Conservation (phyloP, 179 eudicot genomes). For the Silene coronaria region DNA sequence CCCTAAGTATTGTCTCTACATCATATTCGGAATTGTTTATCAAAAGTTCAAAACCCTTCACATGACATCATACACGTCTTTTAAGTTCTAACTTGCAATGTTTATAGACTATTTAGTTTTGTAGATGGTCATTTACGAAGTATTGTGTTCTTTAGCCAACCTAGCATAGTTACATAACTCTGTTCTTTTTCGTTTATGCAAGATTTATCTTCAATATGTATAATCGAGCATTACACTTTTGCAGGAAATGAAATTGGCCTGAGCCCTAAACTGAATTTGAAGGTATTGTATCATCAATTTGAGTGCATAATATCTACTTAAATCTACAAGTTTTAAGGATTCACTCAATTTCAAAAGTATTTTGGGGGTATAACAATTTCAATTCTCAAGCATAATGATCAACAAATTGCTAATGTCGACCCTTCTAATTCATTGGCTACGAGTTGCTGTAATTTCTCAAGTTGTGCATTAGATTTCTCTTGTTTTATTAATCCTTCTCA, state of each 20-base stretch:
- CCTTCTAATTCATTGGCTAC: not conserved
- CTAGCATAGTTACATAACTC: not conserved
- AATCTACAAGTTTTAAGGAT: not conserved
- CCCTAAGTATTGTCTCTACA: not conserved
- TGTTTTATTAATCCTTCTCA: not conserved
- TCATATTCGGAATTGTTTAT: not conserved
- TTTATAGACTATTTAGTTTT: not conserved
- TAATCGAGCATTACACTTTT: not conserved
- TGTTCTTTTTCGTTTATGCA: not conserved
- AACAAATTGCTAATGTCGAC: not conserved
- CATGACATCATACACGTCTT: not conserved
- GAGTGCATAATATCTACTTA: not conserved
- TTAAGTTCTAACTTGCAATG: too few relatives aligned
- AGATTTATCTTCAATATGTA: not conserved
- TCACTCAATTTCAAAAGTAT: not conserved
- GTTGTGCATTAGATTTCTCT: too few relatives aligned
- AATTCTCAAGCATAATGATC: not conserved
- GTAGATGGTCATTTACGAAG: too few relatives aligned
- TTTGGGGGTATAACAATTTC: not conserved
- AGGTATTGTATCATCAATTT: not conserved
- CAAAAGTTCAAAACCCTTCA: not conserved
- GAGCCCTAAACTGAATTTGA: slow-evolving; percentile 7
- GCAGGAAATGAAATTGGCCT: slow-evolving; percentile 14
- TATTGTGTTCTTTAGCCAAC: too few relatives aligned
- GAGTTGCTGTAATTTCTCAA: too few relatives aligned